Evolutionary conservation across 2,329 filamentous ascomycete genomes (phyloP), one percentile per base, ranked within the genome.

Genomic region (Hymenoscyphus linearis): DNA sequence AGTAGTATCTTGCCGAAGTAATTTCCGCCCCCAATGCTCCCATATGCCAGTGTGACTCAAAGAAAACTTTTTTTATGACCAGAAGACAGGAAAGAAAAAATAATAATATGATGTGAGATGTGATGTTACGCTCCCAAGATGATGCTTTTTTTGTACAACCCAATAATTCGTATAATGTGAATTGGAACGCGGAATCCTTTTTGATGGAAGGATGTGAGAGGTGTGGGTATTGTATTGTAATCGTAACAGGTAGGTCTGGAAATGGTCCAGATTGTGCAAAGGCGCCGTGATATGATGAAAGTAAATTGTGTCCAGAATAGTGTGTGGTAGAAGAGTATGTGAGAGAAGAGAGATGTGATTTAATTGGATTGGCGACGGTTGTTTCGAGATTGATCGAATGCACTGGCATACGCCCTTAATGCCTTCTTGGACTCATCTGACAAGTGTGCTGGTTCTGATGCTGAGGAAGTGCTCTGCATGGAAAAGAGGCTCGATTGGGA

Each of bases 401-500:
- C 91, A 72, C 88, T 90, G 67, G 90, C 90, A 75, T 97, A 97
- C 67, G 89, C 88, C 72, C 88, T 86, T 37, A 97, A 83, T 74
- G 96, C 91, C 74, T 85, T 86, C 70, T 85, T 86, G 31, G 90
- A 87, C 75, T 89, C 88, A 66, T 90, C 86, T 3, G 91, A 92
- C 66, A 96, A 79, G 55, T 83, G 80, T 52, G 74, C 74, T 25
- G 76, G 74, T 61, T 85, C 84, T 68, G 80, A 80, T 59, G 78
- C 80, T 58, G 78, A 80, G n/a, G 50, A 44, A 12, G 50, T 37
- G 74, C 87, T 90, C 67, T 85, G 83, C 71, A 93, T 84, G 31
- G 91, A 96, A 72, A 87, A 90, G 59, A 96, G 83, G 72, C 91
- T 96, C 68, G 88, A 89, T 74, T 93, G 87, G 26, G 91, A 95